Conservation (phyloP, 2,329 filamentous ascomycete species). For the Stagonosporopsis chrysanthemi region DNA sequence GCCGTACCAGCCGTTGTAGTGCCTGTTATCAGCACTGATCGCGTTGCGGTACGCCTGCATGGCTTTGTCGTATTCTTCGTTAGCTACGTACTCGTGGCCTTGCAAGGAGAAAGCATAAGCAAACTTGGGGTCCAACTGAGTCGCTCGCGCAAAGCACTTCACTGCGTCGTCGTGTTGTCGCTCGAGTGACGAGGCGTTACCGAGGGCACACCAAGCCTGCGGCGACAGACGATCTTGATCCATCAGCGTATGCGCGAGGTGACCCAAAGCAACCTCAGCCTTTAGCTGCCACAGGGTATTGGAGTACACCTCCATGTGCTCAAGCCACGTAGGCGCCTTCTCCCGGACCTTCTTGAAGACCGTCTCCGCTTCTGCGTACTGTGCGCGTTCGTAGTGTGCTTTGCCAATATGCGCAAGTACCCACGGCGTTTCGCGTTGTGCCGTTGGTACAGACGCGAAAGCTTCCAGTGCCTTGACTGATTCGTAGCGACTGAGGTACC, state of each 20-base stretch:
- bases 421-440: conserved; percentile 91
- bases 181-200: conserved; percentile 92
- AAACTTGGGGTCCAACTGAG: conserved; percentile 87
- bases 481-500: conserved; percentile 78
- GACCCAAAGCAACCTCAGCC: conserved; percentile 88
- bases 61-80: conserved; percentile 97
- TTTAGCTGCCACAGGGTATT: conserved; percentile 99
- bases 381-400: conserved; percentile 88
- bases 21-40: conserved; percentile 83
- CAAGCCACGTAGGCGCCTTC: conserved; percentile 80
- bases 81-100: conserved; percentile 92
- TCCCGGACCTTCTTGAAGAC: conserved; percentile 82
- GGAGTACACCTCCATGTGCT: conserved; percentile 98
- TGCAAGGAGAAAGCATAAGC: conserved; percentile 96
- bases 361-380: conserved; percentile 85
- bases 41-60: conserved; percentile 85
- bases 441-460: conserved; percentile 73
- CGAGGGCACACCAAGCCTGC: conserved; percentile 93
- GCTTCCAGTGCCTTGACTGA: conserved; percentile 78
- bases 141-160: conserved; percentile 92
- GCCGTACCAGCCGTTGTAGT: conserved; percentile 99
- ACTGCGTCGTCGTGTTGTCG: conserved; percentile 94
- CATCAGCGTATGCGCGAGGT: conserved; percentile 87
- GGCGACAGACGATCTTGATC: conserved; percentile 88
- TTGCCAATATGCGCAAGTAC: conserved; percentile 89